These are phyloP conservation scores for Penicillium brasilianum DNA, from an alignment of 2,329 filamentous ascomycete species.

Conservation along the genomic window DNA sequence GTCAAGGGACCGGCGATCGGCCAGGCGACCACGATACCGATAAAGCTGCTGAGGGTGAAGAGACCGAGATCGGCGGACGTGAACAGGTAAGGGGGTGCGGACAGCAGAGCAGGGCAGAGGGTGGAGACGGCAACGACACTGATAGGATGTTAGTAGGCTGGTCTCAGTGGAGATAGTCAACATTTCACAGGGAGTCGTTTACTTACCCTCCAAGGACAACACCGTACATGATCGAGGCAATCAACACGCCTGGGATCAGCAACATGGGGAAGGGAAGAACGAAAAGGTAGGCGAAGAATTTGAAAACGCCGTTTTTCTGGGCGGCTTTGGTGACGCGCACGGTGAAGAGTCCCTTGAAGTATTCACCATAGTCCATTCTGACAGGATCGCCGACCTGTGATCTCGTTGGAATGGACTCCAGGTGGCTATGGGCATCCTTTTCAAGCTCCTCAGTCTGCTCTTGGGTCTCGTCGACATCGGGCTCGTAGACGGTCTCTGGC, in stretches of 20 bases:
- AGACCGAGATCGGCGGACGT: conserved; percentile 33
- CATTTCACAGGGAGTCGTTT: conserved; percentile 14
- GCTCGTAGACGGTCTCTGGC: conserved; percentile 42
- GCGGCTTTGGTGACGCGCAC: conserved; percentile 31
- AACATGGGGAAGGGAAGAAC: conserved; percentile 34
- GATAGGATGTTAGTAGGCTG: conserved; percentile 3
- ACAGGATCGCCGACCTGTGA: conserved; percentile 18
- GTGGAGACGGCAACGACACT: conserved; percentile 37
- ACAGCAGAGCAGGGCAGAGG: conserved; percentile 33
- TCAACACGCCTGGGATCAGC: conserved; percentile 30
- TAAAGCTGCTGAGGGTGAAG: conserved; percentile 41
- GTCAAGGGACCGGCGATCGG: conserved; percentile 49
- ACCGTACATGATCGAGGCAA: conserved; percentile 36
- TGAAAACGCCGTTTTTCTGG: conserved; percentile 24
- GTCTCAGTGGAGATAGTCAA: not conserved
- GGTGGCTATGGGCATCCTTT: conserved; percentile 26
- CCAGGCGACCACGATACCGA: conserved; percentile 47
- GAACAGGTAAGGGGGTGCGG: conserved; percentile 41
- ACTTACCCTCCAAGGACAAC: conserved; percentile 36
- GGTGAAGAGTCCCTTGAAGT: conserved; percentile 37
- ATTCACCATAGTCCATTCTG: conserved; percentile 31
- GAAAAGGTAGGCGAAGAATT: conserved; percentile 24
- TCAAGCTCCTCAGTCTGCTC: conserved; percentile 31
- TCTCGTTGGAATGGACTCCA: conserved; percentile 22
- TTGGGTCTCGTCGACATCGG: conserved; percentile 29